Conservation (phyloP, 2,329 filamentous ascomycete species). For the Cercospora nicotianae region DNA sequence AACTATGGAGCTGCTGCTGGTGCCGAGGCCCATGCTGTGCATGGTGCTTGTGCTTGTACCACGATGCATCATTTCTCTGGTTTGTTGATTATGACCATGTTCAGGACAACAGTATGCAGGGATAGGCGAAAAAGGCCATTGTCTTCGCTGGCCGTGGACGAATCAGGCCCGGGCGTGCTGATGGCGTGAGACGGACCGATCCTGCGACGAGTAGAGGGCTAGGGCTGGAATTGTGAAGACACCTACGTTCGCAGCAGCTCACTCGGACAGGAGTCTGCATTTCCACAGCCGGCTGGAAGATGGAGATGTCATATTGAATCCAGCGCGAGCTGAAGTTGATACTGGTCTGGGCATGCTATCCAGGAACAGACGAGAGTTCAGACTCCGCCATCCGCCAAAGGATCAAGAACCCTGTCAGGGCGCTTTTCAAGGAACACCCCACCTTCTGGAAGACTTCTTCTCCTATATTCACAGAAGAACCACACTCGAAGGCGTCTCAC, state of each 20-base stretch:
- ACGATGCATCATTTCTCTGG: neutral
- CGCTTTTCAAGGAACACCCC: neutral
- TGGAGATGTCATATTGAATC: neutral
- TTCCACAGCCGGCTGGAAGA: neutral
- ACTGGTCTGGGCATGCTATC: neutral
- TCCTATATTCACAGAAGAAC: neutral
- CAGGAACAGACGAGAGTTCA: neutral
- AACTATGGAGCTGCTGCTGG: neutral
- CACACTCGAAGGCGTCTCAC: neutral
- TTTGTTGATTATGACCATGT: neutral
- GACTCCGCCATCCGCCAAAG: neutral
- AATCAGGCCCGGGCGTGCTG: neutral
- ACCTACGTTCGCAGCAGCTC: neutral
- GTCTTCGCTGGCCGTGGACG: neutral
- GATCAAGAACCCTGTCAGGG: neutral
- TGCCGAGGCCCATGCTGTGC: neutral
- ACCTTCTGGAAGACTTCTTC: neutral
- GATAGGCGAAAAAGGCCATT: neutral
- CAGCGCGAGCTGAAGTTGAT: neutral
- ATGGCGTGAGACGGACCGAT: neutral
- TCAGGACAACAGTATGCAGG: neutral
- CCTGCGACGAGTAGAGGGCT: neutral
- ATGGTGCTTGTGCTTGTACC: neutral
- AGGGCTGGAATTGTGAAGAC: neutral
- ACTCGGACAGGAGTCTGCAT: neutral